Percentiles rank a stretch among this genome's conserved stretches.
These are phyloP conservation scores for Meripilus lineatus DNA, from an alignment of 1,284 basidiomycete genomes.

Conservation along the genomic window DNA sequence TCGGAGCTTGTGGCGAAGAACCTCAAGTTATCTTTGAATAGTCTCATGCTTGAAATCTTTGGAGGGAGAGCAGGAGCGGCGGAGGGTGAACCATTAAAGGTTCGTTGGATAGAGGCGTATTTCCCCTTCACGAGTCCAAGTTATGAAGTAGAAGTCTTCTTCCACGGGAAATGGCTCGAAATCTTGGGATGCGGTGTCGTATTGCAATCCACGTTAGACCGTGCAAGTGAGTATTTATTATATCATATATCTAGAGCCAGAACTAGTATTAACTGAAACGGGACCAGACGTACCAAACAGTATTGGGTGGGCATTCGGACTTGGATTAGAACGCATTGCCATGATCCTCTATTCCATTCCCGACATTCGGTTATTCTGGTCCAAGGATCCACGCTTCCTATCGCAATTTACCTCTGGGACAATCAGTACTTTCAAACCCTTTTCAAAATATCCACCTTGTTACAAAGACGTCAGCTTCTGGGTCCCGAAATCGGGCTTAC, in stretches of 20 bases:
- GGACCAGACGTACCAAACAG: slow-evolving; percentile 70
- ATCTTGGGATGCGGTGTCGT: slow-evolving; percentile 95
- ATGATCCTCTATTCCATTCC: slow-evolving; percentile 98
- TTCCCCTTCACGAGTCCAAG: slow-evolving; percentile 98
- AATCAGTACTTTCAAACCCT: slow-evolving; percentile 80
- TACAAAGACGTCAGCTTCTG: slow-evolving; percentile 94
- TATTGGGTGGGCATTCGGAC: slow-evolving; percentile 97
- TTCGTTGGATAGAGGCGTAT: slow-evolving; percentile 97
- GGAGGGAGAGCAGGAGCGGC: slow-evolving; percentile 47
- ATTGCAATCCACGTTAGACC: slow-evolving; percentile 82
- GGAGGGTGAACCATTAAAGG: slow-evolving; percentile 65
- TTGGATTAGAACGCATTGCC: slow-evolving; percentile 95
- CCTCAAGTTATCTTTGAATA: slow-evolving; percentile 90
- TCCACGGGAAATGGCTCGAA: slow-evolving; percentile 95
- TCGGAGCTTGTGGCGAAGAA: slow-evolving; percentile 77
- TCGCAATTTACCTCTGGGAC: slow-evolving; percentile 79
- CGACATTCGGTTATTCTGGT: slow-evolving; percentile 99
- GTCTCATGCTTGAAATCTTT: slow-evolving; percentile 83
- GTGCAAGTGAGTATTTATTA: slow-evolving; percentile 62
- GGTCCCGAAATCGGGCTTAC: slow-evolving; percentile 61
- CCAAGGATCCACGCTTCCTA: slow-evolving; percentile 82
- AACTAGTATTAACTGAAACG: not conserved
- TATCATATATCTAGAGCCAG: not conserved
- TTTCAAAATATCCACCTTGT: slow-evolving; percentile 86
- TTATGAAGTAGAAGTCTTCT: slow-evolving; percentile 98